These are phyloP conservation scores for Blastocrithidia nonstop DNA, from an alignment of 208 protist genomes.

Conservation along the genomic window DNA sequence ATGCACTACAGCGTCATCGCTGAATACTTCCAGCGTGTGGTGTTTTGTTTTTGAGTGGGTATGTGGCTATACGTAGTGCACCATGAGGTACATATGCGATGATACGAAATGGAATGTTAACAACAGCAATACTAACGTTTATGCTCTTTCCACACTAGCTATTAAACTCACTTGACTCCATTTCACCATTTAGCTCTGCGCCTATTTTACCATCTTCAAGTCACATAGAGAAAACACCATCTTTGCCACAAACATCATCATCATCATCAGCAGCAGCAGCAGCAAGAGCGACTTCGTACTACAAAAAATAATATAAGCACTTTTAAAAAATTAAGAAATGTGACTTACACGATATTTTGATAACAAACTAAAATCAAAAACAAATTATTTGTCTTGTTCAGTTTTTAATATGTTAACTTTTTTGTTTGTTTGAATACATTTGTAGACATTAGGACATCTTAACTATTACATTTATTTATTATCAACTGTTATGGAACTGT, in stretches of 20 bases:
- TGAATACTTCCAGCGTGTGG: slow-evolving; percentile 50
- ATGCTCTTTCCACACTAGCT: slow-evolving; percentile 57
- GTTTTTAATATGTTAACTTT: no score
- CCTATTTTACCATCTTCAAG: background rate
- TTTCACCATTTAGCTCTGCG: slow-evolving; percentile 19
- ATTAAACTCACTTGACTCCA: slow-evolving; percentile 10
- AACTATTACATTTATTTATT: no score
- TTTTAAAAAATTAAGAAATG: no score
- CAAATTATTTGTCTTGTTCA: no score
- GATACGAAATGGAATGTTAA: slow-evolving; percentile 39
- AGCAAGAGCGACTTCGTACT: no score
- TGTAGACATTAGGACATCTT: no score
- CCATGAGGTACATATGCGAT: slow-evolving; percentile 35
- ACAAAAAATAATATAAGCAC: no score
- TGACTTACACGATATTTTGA: no score
- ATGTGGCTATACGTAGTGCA: slow-evolving; percentile 35
- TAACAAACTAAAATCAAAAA: background rate
- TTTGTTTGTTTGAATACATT: no score
- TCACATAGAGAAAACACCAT: background rate
- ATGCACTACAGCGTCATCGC: slow-evolving; percentile 13
- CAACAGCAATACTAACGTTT: slow-evolving; percentile 13
- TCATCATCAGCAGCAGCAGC: no score
- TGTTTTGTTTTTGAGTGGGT: slow-evolving; percentile 19
- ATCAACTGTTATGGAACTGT: no score
- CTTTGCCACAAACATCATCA: no score